Evolutionary conservation across 331 rosid species (phyloP).

Genomic region (Pyrus hybrid): DNA sequence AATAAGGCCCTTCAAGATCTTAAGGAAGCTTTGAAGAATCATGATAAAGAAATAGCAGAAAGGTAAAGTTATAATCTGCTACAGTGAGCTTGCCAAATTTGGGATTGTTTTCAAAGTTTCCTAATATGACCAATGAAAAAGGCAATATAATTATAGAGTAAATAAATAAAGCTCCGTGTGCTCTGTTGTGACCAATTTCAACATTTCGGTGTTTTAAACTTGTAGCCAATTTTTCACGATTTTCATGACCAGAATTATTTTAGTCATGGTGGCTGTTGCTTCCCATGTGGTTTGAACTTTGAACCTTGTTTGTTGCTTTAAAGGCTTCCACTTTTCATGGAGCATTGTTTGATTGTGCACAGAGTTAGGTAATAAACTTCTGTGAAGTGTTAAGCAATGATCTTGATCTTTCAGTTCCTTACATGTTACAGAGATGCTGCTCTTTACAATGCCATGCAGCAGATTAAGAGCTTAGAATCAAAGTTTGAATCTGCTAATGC

Average conservation of each 20-base stretch:
- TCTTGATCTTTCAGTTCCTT: slow-evolving; percentile 21
- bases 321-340: background rate
- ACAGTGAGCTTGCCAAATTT: background rate
- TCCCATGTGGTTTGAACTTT: background rate
- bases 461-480: slow-evolving; percentile 59
- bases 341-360: background rate
- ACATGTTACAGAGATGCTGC: slow-evolving; percentile 55
- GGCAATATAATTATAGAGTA: background rate
- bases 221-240: background rate
- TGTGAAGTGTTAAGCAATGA: slow-evolving; percentile 12
- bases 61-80: slow-evolving; percentile 40
- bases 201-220: background rate
- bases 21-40: slow-evolving; percentile 47
- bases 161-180: background rate
- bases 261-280: background rate
- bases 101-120: background rate
- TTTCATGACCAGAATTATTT: background rate
- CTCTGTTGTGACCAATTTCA: background rate
- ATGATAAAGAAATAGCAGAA: slow-evolving; percentile 62
- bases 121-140: background rate
- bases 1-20: slow-evolving; percentile 72
- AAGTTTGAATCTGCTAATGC: slow-evolving; percentile 59
- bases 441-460: slow-evolving; percentile 51
- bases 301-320: slow-evolving; percentile 3
- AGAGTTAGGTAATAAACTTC: background rate